Evolutionary conservation across 2,329 filamentous ascomycete genomes (phyloP).

Genomic region (Pseudogymnoascus sp.): DNA sequence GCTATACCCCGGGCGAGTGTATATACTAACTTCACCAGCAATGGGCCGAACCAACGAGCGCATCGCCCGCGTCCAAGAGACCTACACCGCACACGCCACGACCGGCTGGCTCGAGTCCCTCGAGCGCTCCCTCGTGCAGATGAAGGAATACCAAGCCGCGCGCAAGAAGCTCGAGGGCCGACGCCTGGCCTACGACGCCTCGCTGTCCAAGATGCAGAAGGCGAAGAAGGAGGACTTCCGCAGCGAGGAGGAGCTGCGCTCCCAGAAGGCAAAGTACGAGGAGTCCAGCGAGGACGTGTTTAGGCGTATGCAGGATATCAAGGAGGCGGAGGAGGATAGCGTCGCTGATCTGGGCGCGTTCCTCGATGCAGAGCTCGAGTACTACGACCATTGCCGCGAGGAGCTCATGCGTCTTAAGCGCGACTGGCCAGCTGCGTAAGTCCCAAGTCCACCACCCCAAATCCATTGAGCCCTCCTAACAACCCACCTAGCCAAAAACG

Average conservation of each 20-base stretch:
- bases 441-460: not conserved
- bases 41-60: constrained; percentile 84
- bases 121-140: constrained; percentile 80
- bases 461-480: too few species aligned
- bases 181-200: constrained; percentile 83
- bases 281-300: constrained; percentile 88
- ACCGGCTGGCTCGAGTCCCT: constrained; percentile 85
- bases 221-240: constrained; percentile 89
- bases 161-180: constrained; percentile 92
- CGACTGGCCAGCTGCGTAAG: constrained; percentile 59
- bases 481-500: constrained; percentile 12
- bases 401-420: constrained; percentile 63
- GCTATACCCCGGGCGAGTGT: not conserved
- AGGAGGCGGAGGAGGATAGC: constrained; percentile 79
- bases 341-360: constrained; percentile 72
- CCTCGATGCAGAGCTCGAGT: constrained; percentile 80
- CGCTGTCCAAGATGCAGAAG: constrained; percentile 83
- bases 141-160: constrained; percentile 95
- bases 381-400: constrained; percentile 84
- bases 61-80: constrained; percentile 76
- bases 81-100: constrained; percentile 69
- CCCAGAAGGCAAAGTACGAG: constrained; percentile 91
- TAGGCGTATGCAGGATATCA: constrained; percentile 92
- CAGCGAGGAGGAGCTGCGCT: constrained; percentile 83
- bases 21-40: constrained; percentile 36